A percentile compares a stretch with the other conserved stretches of the same genome.
These are phyloP conservation scores for Diutina siamensis DNA, from an alignment of 1,139 yeast species.

Conservation along the genomic window DNA sequence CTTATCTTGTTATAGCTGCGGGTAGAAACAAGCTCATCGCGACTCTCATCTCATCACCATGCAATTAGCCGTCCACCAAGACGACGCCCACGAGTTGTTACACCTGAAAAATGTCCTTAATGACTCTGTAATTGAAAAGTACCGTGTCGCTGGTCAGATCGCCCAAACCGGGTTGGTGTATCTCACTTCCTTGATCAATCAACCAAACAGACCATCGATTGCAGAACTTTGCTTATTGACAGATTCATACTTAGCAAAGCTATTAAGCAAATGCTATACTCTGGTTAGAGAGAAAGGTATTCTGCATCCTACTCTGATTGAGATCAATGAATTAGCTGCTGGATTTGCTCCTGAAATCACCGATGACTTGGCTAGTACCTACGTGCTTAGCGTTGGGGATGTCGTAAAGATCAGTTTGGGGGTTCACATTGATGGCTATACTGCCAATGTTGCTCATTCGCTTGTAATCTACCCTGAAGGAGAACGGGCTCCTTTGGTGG, in stretches of 20 bases:
- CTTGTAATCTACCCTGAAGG: conserved; percentile 68
- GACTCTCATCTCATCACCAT: conserved; percentile 14
- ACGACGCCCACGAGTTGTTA: conserved; percentile 63
- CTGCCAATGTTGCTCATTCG: conserved; percentile 79
- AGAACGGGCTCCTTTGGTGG: conserved; percentile 48
- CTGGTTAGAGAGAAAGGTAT: conserved; percentile 72
- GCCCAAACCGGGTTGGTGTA: conserved; percentile 77
- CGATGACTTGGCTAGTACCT: conserved; percentile 41
- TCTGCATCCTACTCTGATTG: conserved; percentile 82
- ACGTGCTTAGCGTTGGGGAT: conserved; percentile 63
- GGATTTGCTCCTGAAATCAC: conserved; percentile 78
- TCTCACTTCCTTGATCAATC: conserved; percentile 47
- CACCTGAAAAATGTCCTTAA: conserved; percentile 62
- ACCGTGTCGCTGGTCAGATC: conserved; percentile 83
- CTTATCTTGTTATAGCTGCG: not conserved
- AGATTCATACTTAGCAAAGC: conserved; percentile 55
- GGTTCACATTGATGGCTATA: conserved; percentile 90
- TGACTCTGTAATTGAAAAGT: conserved; percentile 59
- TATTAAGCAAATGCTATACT: conserved; percentile 43
- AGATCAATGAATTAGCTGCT: conserved; percentile 63
- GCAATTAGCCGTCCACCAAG: conserved; percentile 59
- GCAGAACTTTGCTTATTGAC: conserved; percentile 76
- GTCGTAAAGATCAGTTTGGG: conserved; percentile 76
- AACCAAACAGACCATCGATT: conserved; percentile 37
- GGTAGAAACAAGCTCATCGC: not conserved